Base-by-base conservation (phyloP, 2,329 filamentous ascomycete species). In the Apiospora aurea region DNA sequence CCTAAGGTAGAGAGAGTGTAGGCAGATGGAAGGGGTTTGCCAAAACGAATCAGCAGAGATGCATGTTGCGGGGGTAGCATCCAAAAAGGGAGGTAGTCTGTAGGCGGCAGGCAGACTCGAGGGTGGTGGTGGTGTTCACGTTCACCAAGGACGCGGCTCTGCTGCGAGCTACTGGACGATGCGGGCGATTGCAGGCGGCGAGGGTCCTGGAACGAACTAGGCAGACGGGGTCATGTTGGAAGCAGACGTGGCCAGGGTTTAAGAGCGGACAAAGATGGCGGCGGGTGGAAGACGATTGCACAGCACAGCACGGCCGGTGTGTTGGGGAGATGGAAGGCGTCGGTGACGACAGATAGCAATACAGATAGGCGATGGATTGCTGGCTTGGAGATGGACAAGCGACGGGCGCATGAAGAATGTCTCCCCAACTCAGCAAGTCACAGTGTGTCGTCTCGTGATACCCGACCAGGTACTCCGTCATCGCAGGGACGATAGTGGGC, bases 201-300 rank as follows among this genome's bases (percentile, higher is more conserved):
- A 29, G 66, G 13, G 53, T 67, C 67, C 61, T 44, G 69, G 49
- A 69, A 26, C 69, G 49, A 69, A 26, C 69, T 73, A 73, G 70
- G 53, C 67, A 70, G 71, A 72, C 69, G 38, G 68, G 70, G 70
- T 70, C 72, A 73, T 73, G 67, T 53, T 70, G 66, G 66, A 46
- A 68, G n/a, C 43, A 46, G 66, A 41, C 34, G 57, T 64, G 57
- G 34, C 57, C 41, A 64, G 41, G 57, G 57, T 64, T 64, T 64
- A 64, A 64, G 57, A 41, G 41, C 51, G 34, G 21, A n/a, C 29
- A 61, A 41, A 64, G 34, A 64, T 64, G n/a, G 10, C 57, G 18
- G 13, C 34, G 34, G 29, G 0, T n/a, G 57, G 34, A 64, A 41
- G 57, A 41, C 57, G 18, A 61, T n/a, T 41, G 34, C 26, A 29